Percentiles rank a stretch among this genome's conserved stretches.
Evolutionary conservation across 768 basidiomycete genomes (phyloP).

Genomic region (Asterophora lycoperdoides): DNA sequence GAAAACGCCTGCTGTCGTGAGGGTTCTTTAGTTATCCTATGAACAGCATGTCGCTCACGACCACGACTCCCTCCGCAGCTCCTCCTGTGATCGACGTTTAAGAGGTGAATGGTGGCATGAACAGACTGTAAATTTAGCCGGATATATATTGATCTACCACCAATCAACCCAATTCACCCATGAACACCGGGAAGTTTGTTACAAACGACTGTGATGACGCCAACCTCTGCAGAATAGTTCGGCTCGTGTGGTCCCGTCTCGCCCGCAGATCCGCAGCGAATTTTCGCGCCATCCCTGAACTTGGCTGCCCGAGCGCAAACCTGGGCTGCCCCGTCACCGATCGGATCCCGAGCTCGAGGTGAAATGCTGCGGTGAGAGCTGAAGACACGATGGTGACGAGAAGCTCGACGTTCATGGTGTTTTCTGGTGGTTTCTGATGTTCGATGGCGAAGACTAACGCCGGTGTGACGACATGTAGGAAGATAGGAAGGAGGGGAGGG

Average conservation of each 20-base stretch:
- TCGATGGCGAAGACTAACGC: slow-evolving; percentile 55
- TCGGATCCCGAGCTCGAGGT: slow-evolving; percentile 66
- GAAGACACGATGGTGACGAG: slow-evolving; percentile 63
- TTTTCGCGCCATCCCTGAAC: slow-evolving; percentile 58
- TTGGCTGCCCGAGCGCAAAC: slow-evolving; percentile 56
- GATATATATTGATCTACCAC: slow-evolving; percentile 7
- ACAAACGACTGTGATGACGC: slow-evolving; percentile 61
- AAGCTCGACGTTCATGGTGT: slow-evolving; percentile 55
- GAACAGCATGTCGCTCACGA: background rate
- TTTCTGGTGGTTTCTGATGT: slow-evolving; percentile 46
- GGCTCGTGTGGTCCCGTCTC: slow-evolving; percentile 47
- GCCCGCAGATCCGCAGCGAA: slow-evolving; percentile 59
- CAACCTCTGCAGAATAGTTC: slow-evolving; percentile 54
- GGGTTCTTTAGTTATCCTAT: slow-evolving; percentile 26
- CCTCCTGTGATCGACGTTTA: slow-evolving; percentile 42
- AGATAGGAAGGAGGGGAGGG: slow-evolving; percentile 70
- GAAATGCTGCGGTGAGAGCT: slow-evolving; percentile 59
- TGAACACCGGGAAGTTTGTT: slow-evolving; percentile 72
- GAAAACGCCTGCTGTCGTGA: slow-evolving; percentile 81
- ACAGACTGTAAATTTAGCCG: slow-evolving; percentile 9
- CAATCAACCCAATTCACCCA: slow-evolving; percentile 29
- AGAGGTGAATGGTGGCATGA: background rate
- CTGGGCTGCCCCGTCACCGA: slow-evolving; percentile 47
- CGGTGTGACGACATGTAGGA: slow-evolving; percentile 65
- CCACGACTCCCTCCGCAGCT: slow-evolving; percentile 27